These are phyloP conservation scores for Podospora conica DNA, from an alignment of 495 filamentous ascomycete species.

Conservation along the genomic window DNA sequence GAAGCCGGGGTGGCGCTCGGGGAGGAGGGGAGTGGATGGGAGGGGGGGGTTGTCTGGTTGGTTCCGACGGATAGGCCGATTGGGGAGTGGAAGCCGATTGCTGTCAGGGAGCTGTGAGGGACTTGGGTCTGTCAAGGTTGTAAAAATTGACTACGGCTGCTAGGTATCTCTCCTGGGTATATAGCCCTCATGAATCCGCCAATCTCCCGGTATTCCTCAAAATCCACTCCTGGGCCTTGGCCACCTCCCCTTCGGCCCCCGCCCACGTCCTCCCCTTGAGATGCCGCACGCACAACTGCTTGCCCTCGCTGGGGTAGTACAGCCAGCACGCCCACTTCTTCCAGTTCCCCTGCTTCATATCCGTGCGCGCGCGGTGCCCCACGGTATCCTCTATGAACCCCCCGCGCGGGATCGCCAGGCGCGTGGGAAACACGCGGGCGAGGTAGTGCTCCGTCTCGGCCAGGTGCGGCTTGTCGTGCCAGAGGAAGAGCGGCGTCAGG, in stretches of 20 bases:
- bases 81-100: slow-evolving; percentile 27
- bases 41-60: slow-evolving; percentile 29
- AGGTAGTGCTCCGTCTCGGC: slow-evolving; percentile 41
- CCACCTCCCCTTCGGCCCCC: slow-evolving; percentile 29
- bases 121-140: neutral
- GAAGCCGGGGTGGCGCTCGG: slow-evolving; percentile 21
- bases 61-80: slow-evolving; percentile 26
- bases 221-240: slow-evolving; percentile 22
- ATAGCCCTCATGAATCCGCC: neutral
- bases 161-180: neutral
- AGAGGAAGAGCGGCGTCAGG: slow-evolving; percentile 45
- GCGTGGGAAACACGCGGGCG: slow-evolving; percentile 34
- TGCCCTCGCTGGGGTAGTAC: slow-evolving; percentile 40
- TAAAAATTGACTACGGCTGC: neutral
- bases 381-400: slow-evolving; percentile 44
- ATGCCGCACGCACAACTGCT: slow-evolving; percentile 34
- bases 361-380: slow-evolving; percentile 39
- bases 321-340: slow-evolving; percentile 44
- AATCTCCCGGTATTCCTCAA: slow-evolving; percentile 13
- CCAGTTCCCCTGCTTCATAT: slow-evolving; percentile 45
- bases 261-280: slow-evolving; percentile 40
- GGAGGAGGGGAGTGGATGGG: slow-evolving; percentile 13
- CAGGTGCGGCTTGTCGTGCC: slow-evolving; percentile 46
- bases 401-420: slow-evolving; percentile 35
- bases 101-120: slow-evolving; percentile 17